phyloP scores from a whole-genome alignment of 352 stramenopile genomes.

The Pythium aristosporum region DNA sequence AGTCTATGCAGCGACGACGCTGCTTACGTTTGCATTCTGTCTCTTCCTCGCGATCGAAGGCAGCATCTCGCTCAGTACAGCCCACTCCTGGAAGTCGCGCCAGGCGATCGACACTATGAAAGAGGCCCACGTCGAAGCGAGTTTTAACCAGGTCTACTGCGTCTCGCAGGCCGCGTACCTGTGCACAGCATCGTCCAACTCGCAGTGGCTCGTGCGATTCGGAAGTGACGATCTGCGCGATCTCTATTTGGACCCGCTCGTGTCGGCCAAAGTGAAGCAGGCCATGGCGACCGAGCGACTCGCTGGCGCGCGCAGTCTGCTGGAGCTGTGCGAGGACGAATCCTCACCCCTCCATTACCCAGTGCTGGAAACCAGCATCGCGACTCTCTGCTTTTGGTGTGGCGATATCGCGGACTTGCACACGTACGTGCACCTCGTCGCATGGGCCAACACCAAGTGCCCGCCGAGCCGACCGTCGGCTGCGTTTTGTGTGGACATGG shows the following conservation, averaged over 20 bases:
- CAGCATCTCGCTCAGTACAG: slow-evolving; percentile 14
- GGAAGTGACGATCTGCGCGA: slow-evolving; percentile 30
- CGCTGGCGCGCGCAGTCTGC: slow-evolving; percentile 9
- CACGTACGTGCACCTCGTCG: slow-evolving; percentile 25
- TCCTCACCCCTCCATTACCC: slow-evolving; percentile 18
- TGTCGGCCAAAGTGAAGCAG: slow-evolving; percentile 21
- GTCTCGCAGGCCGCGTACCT: slow-evolving; percentile 27
- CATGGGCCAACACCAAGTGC: slow-evolving; percentile 29
- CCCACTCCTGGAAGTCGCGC: slow-evolving; percentile 18
- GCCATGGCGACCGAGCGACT: slow-evolving; percentile 21
- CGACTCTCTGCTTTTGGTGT: slow-evolving; percentile 29
- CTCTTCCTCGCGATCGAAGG: slow-evolving; percentile 23
- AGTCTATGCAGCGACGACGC: slow-evolving; percentile 20
- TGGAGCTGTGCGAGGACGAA: slow-evolving; percentile 28
- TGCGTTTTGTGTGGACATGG: slow-evolving; percentile 15
- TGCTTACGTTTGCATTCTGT: slow-evolving; percentile 23
- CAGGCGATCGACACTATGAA: background rate
- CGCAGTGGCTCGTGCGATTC: slow-evolving; percentile 31
- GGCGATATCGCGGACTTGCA: slow-evolving; percentile 22
- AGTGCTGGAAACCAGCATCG: slow-evolving; percentile 15
- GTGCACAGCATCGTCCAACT: slow-evolving; percentile 22
- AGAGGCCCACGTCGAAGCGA: slow-evolving; percentile 22
- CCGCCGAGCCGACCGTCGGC: slow-evolving; percentile 12
- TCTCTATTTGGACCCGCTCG: slow-evolving; percentile 14
- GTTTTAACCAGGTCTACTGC: slow-evolving; percentile 30